phyloP scores from a whole-genome alignment of 2,329 filamentous ascomycete genomes.

The Epichloe sp. region DNA sequence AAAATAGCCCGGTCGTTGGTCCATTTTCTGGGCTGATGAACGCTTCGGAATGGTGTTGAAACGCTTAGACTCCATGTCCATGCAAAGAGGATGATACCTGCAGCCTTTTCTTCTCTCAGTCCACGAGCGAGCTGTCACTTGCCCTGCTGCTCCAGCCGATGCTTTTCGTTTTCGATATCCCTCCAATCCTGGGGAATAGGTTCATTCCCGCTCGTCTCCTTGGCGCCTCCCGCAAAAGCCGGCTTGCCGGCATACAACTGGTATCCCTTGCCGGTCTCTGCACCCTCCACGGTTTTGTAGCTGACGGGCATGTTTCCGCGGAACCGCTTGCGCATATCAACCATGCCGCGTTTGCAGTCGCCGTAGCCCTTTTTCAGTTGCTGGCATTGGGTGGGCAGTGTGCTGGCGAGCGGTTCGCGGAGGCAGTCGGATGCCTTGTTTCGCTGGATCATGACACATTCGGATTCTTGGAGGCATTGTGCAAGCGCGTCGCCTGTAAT shows the following conservation, averaged over 20 bases:
- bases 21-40: too few species aligned
- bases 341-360: constrained; percentile 90
- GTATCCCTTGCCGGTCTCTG: constrained; percentile 44
- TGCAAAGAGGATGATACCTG: background rate
- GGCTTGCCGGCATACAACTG: constrained; percentile 71
- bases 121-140: background rate
- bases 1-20: too few species aligned
- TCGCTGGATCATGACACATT: constrained; percentile 89
- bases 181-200: constrained; percentile 47
- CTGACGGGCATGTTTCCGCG: constrained; percentile 81
- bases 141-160: constrained; percentile 21
- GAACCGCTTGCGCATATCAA: constrained; percentile 98
- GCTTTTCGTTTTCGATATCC: constrained; percentile 51
- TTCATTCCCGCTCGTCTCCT: constrained; percentile 56
- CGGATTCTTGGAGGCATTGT: constrained; percentile 87
- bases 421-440: constrained; percentile 82
- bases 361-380: constrained; percentile 87
- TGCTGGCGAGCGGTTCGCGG: constrained; percentile 64
- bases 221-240: constrained; percentile 51
- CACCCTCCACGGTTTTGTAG: constrained; percentile 41
- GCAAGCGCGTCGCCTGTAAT: constrained; percentile 73
- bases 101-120: too few species aligned
- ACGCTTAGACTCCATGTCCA: background rate
- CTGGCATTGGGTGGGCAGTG: constrained; percentile 76
- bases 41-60: background rate